Conservation (phyloP, 148 eudicot species). For the Cornus suecica region DNA sequence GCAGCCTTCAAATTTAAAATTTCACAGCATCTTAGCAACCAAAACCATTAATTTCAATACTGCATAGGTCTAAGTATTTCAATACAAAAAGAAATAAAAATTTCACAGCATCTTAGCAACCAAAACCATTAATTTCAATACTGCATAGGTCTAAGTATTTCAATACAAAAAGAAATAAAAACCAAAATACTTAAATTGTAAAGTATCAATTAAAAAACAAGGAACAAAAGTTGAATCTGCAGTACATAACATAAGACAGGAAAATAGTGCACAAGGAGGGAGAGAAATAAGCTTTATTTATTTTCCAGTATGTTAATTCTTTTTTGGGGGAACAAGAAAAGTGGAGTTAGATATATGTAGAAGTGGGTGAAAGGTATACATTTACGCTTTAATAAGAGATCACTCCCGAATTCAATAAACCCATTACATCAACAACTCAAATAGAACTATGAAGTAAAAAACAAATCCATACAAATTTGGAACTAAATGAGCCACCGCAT, state of each 20-base stretch:
- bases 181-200: not conserved
- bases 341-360: no score
- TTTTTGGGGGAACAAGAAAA: no score
- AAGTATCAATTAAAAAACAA: no score
- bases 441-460: not conserved
- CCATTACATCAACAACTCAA: not conserved
- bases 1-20: conserved; percentile 38
- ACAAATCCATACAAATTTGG: not conserved
- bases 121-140: not conserved
- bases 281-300: not conserved
- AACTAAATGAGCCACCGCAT: not conserved
- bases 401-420: not conserved
- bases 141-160: not conserved
- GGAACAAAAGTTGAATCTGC: not conserved
- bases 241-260: not conserved
- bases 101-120: no score
- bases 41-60: not conserved
- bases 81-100: not conserved
- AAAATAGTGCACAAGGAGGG: not conserved
- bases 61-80: not conserved
- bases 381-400: not conserved
- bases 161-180: not conserved
- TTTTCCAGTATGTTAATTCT: not conserved
- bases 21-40: not conserved
- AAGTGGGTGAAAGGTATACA: not conserved